phyloP scores from a whole-genome alignment of 2,329 filamentous ascomycete species.

The Colletotrichum tropicicola region DNA sequence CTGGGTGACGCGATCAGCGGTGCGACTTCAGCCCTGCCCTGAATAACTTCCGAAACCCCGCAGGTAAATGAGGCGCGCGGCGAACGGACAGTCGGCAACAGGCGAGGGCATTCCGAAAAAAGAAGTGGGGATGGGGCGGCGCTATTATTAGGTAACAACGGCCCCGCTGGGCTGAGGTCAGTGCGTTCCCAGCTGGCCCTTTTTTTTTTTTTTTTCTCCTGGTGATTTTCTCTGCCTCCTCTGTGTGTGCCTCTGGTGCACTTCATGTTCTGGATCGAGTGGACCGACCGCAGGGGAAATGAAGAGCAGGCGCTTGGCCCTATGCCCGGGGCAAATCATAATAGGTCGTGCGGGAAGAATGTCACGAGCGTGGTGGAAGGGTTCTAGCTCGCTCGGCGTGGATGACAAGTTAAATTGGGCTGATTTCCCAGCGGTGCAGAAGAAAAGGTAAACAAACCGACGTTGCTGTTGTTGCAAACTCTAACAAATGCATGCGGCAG shows the following conservation, averaged over 20 bases:
- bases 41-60: not conserved
- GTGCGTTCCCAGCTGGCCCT: not conserved
- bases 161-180: not conserved
- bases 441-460: not conserved
- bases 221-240: not conserved
- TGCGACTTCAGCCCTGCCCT: not conserved
- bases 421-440: not conserved
- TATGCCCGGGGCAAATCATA: not conserved
- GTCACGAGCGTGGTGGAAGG: not conserved
- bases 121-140: not conserved
- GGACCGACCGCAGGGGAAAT: slow-evolving; percentile 4
- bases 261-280: not conserved
- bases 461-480: not conserved
- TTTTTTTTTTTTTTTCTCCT: not conserved
- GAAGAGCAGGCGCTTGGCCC: slow-evolving; percentile 7
- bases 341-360: not conserved
- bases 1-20: not conserved
- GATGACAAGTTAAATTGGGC: not conserved
- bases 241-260: not conserved
- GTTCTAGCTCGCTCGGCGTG: not conserved
- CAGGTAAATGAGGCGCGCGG: not conserved
- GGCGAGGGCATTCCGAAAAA: slow-evolving; percentile 13
- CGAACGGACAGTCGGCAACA: slow-evolving; percentile 6
- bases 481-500: no score
- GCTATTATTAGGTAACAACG: slow-evolving; percentile 25